phyloP scores from a whole-genome alignment of 2,329 filamentous ascomycete genomes.

The Microthyrium microscopicum region DNA sequence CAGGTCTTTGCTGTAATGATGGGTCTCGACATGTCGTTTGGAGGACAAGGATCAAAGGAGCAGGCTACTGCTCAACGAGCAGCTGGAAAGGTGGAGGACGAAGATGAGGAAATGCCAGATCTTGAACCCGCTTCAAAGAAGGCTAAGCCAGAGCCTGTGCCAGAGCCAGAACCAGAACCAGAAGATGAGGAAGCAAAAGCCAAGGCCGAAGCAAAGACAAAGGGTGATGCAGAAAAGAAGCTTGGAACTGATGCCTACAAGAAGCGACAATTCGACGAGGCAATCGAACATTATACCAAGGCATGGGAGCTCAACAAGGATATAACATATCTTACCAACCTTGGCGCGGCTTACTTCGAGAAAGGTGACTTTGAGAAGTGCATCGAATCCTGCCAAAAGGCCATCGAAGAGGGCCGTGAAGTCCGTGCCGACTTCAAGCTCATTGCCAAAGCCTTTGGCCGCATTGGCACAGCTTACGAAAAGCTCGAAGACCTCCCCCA shows the following conservation, averaged over 20 bases:
- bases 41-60: conserved; percentile 24
- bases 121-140: conserved; percentile 29
- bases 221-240: conserved; percentile 87
- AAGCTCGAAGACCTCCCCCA: conserved; percentile 64
- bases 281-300: conserved; percentile 85
- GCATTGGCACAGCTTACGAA: conserved; percentile 88
- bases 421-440: conserved; percentile 94
- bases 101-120: conserved; percentile 69
- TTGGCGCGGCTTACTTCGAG: conserved; percentile 85
- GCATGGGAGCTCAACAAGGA: conserved; percentile 93
- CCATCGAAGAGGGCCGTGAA: conserved; percentile 75
- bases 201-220: conserved; percentile 80
- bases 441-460: conserved; percentile 92
- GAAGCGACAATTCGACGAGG: conserved; percentile 91
- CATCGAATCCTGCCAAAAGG: conserved; percentile 74
- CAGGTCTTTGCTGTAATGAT: conserved; percentile 87
- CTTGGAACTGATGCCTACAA: conserved; percentile 93
- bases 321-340: conserved; percentile 94
- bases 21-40: conserved; percentile 79
- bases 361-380: conserved; percentile 85
- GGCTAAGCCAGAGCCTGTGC: conserved; percentile 40
- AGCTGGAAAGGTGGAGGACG: conserved; percentile 36
- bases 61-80: conserved; percentile 26
- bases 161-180: conserved; percentile 47
- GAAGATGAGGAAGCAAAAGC: conserved; percentile 70